These are phyloP conservation scores for Dendrobium catenatum DNA, from an alignment of 106 monocot species.

Conservation along the genomic window DNA sequence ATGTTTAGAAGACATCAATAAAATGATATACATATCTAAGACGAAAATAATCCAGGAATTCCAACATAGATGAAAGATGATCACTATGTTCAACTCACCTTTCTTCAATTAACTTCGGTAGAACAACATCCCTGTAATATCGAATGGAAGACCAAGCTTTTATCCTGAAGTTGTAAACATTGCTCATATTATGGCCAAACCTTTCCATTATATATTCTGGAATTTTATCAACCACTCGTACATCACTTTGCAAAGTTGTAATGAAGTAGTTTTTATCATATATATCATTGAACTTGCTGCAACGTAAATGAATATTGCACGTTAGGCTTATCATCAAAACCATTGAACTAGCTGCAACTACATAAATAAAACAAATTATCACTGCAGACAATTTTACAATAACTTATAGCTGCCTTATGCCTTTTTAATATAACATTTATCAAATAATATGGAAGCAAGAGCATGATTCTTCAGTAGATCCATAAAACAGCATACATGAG, in stretches of 20 bases:
- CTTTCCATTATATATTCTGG: slow-evolving; percentile 94
- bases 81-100: slow-evolving; percentile 44
- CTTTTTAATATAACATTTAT: not conserved
- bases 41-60: not conserved
- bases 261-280: slow-evolving; percentile 91
- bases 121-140: slow-evolving; percentile 70
- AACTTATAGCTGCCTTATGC: not conserved
- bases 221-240: slow-evolving; percentile 76
- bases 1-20: not conserved
- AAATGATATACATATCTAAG: not conserved
- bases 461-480: not conserved
- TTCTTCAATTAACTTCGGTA: slow-evolving; percentile 86
- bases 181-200: slow-evolving; percentile 95
- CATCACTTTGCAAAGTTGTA: slow-evolving; percentile 66
- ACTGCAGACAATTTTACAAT: not conserved
- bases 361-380: not conserved
- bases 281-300: slow-evolving; percentile 97
- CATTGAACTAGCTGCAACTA: slow-evolving; percentile 1
- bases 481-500: not conserved
- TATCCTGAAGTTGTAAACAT: slow-evolving; percentile 91
- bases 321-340: not conserved
- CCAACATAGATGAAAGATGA: not conserved
- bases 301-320: slow-evolving; percentile 1
- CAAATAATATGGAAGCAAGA: not conserved
- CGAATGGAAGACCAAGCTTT: slow-evolving; percentile 85